These are phyloP conservation scores for Candida wancherniae DNA, from an alignment of 805 yeast genomes.

Conservation along the genomic window DNA sequence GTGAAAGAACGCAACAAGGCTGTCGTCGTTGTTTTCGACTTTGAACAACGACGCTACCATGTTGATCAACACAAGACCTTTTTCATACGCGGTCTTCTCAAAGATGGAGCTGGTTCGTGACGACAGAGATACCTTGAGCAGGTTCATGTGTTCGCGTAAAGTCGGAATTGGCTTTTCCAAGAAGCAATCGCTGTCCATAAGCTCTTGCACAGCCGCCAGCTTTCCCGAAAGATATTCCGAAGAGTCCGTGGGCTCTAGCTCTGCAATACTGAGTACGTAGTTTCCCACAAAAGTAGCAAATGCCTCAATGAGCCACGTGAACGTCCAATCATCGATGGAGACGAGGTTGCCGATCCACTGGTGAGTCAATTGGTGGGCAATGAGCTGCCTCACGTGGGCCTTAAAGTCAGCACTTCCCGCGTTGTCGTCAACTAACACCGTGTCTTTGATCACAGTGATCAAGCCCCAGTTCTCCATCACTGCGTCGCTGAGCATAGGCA, in stretches of 20 bases:
- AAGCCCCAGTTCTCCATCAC: conserved; percentile 81
- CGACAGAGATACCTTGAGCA: conserved; percentile 17
- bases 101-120: conserved; percentile 44
- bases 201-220: conserved; percentile 20
- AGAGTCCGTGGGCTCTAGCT: conserved; percentile 11
- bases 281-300: conserved; percentile 74
- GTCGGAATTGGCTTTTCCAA: conserved; percentile 26
- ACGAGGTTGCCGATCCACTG: conserved; percentile 76
- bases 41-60: conserved; percentile 46
- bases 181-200: conserved; percentile 35
- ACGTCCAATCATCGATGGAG: conserved; percentile 62
- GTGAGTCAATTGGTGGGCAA: conserved; percentile 72
- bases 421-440: conserved; percentile 27
- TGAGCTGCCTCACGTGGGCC: conserved; percentile 45
- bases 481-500: conserved; percentile 70
- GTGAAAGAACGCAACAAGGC: conserved; percentile 24
- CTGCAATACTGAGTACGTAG: conserved; percentile 28
- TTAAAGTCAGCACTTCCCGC: conserved; percentile 20
- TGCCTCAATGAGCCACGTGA: conserved; percentile 71
- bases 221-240: conserved; percentile 12
- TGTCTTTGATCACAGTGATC: conserved; percentile 54
- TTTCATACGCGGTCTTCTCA: conserved; percentile 48
- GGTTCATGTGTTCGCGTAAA: conserved; percentile 29
- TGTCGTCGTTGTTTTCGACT: conserved; percentile 19
- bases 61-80: conserved; percentile 53